Percentiles rank a stretch among this genome's conserved stretches.
Conservation (phyloP, 306 rosid genomes). For the Rosa rugosa region DNA sequence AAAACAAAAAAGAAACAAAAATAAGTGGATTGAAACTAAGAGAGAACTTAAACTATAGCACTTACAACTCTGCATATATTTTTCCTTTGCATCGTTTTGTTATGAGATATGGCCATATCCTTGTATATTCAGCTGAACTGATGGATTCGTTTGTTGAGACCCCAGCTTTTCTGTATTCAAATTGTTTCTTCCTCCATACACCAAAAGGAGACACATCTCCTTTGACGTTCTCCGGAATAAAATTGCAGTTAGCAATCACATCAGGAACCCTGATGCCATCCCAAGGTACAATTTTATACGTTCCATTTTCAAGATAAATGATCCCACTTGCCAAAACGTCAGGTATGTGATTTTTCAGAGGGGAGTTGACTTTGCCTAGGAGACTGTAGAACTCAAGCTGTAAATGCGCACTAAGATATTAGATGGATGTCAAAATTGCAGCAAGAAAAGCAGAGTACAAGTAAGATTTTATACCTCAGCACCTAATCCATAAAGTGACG, state of each 20-base stretch:
- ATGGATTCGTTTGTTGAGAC: slow-evolving; percentile 25
- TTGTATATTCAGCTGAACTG: slow-evolving; percentile 36
- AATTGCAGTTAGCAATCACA: slow-evolving; percentile 56
- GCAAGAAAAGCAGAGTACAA: slow-evolving; percentile 20
- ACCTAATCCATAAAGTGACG: slow-evolving; percentile 80
- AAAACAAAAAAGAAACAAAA: background rate
- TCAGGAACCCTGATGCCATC: slow-evolving; percentile 74
- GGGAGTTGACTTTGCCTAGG: slow-evolving; percentile 58
- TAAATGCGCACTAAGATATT: slow-evolving; percentile 32
- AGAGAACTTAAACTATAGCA: slow-evolving; percentile 16
- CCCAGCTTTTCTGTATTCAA: slow-evolving; percentile 67
- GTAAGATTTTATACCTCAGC: slow-evolving; percentile 63
- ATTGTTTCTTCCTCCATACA: slow-evolving; percentile 69
- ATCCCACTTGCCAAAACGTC: slow-evolving; percentile 69
- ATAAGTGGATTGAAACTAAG: background rate
- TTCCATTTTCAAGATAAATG: slow-evolving; percentile 69
- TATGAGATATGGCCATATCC: slow-evolving; percentile 85
- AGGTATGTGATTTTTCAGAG: slow-evolving; percentile 70
- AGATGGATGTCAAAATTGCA: slow-evolving; percentile 30
- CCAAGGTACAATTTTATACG: slow-evolving; percentile 64
- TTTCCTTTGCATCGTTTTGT: slow-evolving; percentile 76
- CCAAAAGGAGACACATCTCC: slow-evolving; percentile 64
- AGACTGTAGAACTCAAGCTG: slow-evolving; percentile 82
- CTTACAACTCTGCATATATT: slow-evolving; percentile 86
- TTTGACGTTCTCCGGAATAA: slow-evolving; percentile 38